Evolutionary conservation across 2,329 filamentous ascomycete species (phyloP).

Genomic region (Cryphonectria japonica): DNA sequence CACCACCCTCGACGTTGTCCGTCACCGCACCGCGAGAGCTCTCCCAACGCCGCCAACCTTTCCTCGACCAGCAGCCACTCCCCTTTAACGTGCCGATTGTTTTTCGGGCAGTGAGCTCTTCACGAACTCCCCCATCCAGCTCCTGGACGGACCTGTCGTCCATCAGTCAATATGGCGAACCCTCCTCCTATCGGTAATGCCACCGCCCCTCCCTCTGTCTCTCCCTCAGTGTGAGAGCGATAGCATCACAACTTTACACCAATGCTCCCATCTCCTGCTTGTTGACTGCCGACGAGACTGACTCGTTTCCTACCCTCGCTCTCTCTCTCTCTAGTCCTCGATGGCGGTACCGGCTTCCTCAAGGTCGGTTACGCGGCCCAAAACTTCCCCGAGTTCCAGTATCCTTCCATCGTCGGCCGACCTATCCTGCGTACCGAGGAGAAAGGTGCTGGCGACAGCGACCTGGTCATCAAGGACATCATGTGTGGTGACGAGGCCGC

Average conservation of each 20-base stretch:
- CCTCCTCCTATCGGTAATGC: conserved; percentile 59
- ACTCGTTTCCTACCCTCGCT: not conserved
- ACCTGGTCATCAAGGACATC: conserved; percentile 87
- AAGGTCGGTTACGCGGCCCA: conserved; percentile 99
- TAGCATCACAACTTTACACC: not conserved
- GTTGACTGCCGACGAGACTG: not conserved
- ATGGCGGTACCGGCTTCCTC: conserved; percentile 99
- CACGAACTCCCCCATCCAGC: conserved; percentile 27
- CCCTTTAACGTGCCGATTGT: not conserved
- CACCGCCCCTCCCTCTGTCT: conserved; percentile 28
- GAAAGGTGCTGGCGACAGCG: conserved; percentile 54
- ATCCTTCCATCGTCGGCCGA: conserved; percentile 95
- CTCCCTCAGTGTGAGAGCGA: not conserved
- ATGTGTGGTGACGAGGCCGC: conserved; percentile 99
- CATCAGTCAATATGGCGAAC: conserved; percentile 51
- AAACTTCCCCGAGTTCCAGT: conserved; percentile 99
- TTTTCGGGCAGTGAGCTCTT: not conserved
- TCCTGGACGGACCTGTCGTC: conserved; percentile 35
- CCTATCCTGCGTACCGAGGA: conserved; percentile 98
- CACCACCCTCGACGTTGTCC: conserved; percentile 4
- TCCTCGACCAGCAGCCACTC: not conserved
- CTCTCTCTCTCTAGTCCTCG: conserved; percentile 71
- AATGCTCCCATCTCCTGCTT: not conserved
- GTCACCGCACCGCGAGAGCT: not conserved
- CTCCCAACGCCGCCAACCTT: not conserved